phyloP scores from a whole-genome alignment of 139 green algal species.

The Picochlorum costavermella region DNA sequence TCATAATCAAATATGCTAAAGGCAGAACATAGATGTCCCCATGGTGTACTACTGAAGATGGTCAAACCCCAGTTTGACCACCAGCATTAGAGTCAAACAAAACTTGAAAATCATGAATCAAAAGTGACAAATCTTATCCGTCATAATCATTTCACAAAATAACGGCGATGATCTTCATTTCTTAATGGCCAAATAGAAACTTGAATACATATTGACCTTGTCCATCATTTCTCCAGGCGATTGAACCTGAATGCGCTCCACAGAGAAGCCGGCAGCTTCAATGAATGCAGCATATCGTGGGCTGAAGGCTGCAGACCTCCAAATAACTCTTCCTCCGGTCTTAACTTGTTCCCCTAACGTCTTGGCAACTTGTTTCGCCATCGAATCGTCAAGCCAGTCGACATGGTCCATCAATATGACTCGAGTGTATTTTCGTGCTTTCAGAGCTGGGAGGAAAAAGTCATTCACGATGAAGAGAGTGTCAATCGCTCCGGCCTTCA shows the following conservation, averaged over 20 bases:
- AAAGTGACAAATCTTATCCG: neutral
- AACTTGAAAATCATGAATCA: neutral
- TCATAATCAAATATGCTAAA: no score
- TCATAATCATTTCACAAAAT: slow-evolving; percentile 5
- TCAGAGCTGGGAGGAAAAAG: slow-evolving; percentile 83
- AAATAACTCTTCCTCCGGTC: slow-evolving; percentile 88
- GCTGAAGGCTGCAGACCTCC: slow-evolving; percentile 71
- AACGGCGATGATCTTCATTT: slow-evolving; percentile 1
- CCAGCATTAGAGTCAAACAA: neutral
- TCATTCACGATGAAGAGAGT: slow-evolving; percentile 67
- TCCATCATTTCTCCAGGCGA: slow-evolving; percentile 80
- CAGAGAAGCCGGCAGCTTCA: slow-evolving; percentile 76
- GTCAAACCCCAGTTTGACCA: no score
- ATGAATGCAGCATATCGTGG: slow-evolving; percentile 83
- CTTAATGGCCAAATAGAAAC: slow-evolving; percentile 62
- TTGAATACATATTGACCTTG: slow-evolving; percentile 88
- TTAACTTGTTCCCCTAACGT: slow-evolving; percentile 62
- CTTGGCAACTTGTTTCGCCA: slow-evolving; percentile 50
- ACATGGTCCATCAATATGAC: slow-evolving; percentile 99
- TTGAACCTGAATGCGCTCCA: slow-evolving; percentile 62
- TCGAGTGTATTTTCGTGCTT: slow-evolving; percentile 83
- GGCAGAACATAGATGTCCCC: no score
- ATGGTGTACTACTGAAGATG: no score
- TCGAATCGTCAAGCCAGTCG: slow-evolving; percentile 76
- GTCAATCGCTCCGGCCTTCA: slow-evolving; percentile 67